A percentile compares a stretch with the other conserved stretches of the same genome.
Conservation (phyloP, 495 filamentous ascomycete species). For the Penicilliopsis zonata region DNA sequence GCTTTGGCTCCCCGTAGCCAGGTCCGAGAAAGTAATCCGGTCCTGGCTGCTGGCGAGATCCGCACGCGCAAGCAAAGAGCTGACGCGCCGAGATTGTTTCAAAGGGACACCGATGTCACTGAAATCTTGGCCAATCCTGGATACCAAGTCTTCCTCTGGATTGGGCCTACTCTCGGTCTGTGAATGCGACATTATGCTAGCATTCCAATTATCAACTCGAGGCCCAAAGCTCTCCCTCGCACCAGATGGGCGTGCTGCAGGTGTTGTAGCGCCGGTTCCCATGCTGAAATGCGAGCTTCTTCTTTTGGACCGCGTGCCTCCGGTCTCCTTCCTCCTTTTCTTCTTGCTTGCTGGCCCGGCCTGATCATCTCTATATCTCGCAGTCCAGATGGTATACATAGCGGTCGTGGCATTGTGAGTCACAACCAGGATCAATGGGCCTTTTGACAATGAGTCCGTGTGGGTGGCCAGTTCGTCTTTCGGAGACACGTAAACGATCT, state of each 20-base stretch:
- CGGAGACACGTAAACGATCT: conserved; percentile 67
- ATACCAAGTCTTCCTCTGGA: conserved; percentile 49
- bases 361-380: conserved; percentile 51
- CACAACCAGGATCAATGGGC: conserved; percentile 61
- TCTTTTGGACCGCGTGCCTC: conserved; percentile 49
- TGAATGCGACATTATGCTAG: conserved; percentile 24
- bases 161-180: conserved; percentile 21
- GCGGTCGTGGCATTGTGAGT: conserved; percentile 65
- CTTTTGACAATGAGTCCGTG: conserved; percentile 5
- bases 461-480: conserved; percentile 35
- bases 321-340: conserved; percentile 33
- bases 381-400: conserved; percentile 68
- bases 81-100: conserved; percentile 75
- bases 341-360: conserved; percentile 36
- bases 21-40: conserved; percentile 60
- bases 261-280: conserved; percentile 70
- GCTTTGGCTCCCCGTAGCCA: conserved; percentile 40
- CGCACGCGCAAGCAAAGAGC: conserved; percentile 82
- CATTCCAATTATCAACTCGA: conserved; percentile 21
- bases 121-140: conserved; percentile 68
- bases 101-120: conserved; percentile 52
- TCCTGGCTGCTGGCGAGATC: conserved; percentile 74
- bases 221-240: conserved; percentile 46
- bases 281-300: conserved; percentile 82
- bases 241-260: conserved; percentile 39